Evolutionary conservation across 2,329 filamentous ascomycete species (phyloP), one percentile per base, ranked within the genome.

Genomic region (Cadophora gregata): DNA sequence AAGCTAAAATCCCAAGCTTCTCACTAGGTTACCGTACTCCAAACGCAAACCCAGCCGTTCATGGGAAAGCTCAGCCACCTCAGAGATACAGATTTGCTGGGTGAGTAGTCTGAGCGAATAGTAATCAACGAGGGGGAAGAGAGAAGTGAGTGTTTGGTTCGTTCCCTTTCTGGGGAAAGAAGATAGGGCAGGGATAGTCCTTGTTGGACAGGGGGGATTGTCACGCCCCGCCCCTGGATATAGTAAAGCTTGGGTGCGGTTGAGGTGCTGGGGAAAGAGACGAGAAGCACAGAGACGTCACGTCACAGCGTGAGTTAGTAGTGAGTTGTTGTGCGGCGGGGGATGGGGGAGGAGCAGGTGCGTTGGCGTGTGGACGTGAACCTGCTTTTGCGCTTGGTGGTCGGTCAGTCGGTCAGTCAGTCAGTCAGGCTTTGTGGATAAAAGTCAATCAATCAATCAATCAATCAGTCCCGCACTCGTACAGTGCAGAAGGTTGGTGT

Each of bases 11-110:
- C 27, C 38, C 25, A 53, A 31, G 27, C 50, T 53, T 53, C 7
- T 2, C 14, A 1, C 24, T n/a, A n/a, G n/a, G n/a, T n/a, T n/a
- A n/a, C n/a, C n/a, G n/a, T n/a, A n/a, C n/a, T n/a, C n/a, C n/a
- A n/a, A n/a, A 31, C 4, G 4, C 25, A 53, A 25, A 9, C 50
- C 50, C 29, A 31, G n/a, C 50, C 50, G 4, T 53, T 53, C 50
- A 53, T 53, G 50, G 50, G 50, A 53, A 53, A 53, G 50, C 50
- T 53, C 50, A 31, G 50, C 25, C 19, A n/a, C n/a, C n/a, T n/a
- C n/a, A 47, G 21, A n/a, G 12, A 29, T 16, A 14, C 24, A 51
- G 25, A 51, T 51, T 47, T 36, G 21, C n/a, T 6, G n/a, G n/a
- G n/a, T n/a, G n/a, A n/a, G 38, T 31, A 9, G 6, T 16, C 25